Conservation (phyloP, 2,329 filamentous ascomycete species). For the Rutstroemia sydowiana region DNA sequence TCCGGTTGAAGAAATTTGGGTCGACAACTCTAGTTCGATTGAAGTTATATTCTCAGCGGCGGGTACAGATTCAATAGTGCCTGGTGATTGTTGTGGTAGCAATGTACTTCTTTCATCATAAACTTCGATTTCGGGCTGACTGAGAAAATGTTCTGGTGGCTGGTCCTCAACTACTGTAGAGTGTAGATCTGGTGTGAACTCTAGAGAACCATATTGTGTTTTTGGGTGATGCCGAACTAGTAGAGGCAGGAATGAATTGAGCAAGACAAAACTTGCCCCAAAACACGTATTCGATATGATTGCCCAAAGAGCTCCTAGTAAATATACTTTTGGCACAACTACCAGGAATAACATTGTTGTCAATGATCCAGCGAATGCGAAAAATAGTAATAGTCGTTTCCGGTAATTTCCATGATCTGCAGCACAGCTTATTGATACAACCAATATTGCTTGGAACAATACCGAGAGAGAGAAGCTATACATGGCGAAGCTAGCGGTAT, state of each 20-base stretch:
- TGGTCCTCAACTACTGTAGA: conserved; percentile 17
- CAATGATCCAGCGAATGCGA: conserved; percentile 73
- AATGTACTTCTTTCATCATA: conserved; percentile 42
- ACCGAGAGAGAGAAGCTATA: conserved; percentile 96
- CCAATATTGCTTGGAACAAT: conserved; percentile 77
- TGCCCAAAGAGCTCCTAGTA: conserved; percentile 75
- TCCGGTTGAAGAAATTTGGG: conserved; percentile 82
- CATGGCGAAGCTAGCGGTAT: conserved; percentile 96
- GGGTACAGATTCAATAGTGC: conserved; percentile 26
- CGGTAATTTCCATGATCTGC: conserved; percentile 91
- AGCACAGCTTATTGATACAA: conserved; percentile 92
- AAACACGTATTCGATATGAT: conserved; percentile 91
- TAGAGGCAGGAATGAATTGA: conserved; percentile 91
- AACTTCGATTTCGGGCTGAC: conserved; percentile 15
- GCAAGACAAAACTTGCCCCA: conserved; percentile 86
- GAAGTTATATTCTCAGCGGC: conserved; percentile 46
- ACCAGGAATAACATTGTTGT: conserved; percentile 86
- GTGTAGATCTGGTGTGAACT: conserved; percentile 21
- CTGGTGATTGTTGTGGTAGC: conserved; percentile 26
- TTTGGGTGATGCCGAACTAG: conserved; percentile 74
- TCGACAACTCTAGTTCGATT: conserved; percentile 71
- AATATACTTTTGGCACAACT: conserved; percentile 65
- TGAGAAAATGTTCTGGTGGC: conserved; percentile 12
- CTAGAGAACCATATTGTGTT: conserved; percentile 23
- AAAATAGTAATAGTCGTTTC: conserved; percentile 79